phyloP scores from a whole-genome alignment of 2,329 filamentous ascomycete genomes.

The Hysterium pulicare region DNA sequence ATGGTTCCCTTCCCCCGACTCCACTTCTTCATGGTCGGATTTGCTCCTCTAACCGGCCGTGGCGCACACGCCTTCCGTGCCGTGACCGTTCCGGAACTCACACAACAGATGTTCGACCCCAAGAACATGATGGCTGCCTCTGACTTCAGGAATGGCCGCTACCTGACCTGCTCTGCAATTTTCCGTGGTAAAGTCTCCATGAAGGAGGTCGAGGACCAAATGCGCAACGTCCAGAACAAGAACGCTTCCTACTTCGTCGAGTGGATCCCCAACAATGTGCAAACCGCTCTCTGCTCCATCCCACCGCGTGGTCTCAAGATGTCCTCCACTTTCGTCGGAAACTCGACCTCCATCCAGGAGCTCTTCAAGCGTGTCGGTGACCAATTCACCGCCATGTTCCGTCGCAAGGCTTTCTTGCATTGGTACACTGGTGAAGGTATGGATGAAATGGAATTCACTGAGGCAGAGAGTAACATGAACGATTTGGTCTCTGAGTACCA shows the following conservation, averaged over 20 bases:
- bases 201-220: constrained; percentile 99
- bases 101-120: constrained; percentile 99
- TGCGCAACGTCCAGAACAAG: constrained; percentile 99
- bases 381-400: constrained; percentile 99
- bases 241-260: constrained; percentile 99
- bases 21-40: constrained; percentile 99
- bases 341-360: constrained; percentile 99
- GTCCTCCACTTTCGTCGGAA: constrained; percentile 98
- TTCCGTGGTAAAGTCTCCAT: constrained; percentile 99
- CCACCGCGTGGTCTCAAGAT: constrained; percentile 97
- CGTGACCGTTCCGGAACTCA: constrained; percentile 94
- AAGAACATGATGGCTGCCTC: constrained; percentile 99
- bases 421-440: constrained; percentile 99
- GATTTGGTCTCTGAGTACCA: constrained; percentile 99
- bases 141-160: constrained; percentile 99
- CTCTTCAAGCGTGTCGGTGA: constrained; percentile 99
- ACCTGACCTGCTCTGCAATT: constrained; percentile 98
- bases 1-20: constrained; percentile 99
- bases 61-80: constrained; percentile 94
- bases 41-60: constrained; percentile 94
- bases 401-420: constrained; percentile 99
- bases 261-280: constrained; percentile 99
- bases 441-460: constrained; percentile 99
- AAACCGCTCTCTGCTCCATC: constrained; percentile 98
- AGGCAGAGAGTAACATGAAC: constrained; percentile 99